Conservation (phyloP, 257 asterid genomes). For the Vinca minor region DNA sequence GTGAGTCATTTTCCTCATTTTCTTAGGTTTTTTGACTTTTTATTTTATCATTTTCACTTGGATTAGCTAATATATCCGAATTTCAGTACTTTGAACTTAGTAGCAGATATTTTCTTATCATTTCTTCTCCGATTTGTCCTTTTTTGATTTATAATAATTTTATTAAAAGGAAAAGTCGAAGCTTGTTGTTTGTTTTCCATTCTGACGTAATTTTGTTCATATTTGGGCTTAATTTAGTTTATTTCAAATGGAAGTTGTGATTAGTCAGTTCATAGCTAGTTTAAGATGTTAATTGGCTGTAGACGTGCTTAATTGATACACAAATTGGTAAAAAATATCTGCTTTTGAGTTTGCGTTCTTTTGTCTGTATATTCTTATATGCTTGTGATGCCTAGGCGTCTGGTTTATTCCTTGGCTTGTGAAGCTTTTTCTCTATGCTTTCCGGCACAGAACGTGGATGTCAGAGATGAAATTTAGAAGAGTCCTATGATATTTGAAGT, state of each 20-base stretch:
- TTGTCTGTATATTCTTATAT: background rate
- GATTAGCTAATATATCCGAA: background rate
- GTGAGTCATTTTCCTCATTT: conserved; percentile 30
- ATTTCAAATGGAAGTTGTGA: background rate
- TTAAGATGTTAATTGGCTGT: background rate
- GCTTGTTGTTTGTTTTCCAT: background rate
- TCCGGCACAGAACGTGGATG: background rate
- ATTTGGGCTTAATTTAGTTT: background rate
- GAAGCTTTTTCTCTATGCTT: conserved; percentile 2
- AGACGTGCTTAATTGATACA: background rate
- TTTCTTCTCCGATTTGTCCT: background rate
- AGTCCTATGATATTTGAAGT: background rate
- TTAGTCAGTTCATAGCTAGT: background rate
- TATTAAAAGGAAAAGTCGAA: background rate
- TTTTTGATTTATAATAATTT: background rate
- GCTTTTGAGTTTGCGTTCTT: background rate
- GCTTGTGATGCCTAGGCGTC: background rate
- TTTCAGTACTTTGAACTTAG: background rate
- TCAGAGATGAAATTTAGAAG: background rate
- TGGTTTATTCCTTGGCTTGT: background rate
- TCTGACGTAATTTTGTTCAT: background rate
- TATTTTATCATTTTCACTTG: background rate
- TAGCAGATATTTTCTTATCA: background rate
- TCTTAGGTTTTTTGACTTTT: background rate
- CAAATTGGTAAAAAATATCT: conserved; percentile 2